phyloP scores from a whole-genome alignment of 1,139 yeast genomes.

The Pichia kudriavzevii region DNA sequence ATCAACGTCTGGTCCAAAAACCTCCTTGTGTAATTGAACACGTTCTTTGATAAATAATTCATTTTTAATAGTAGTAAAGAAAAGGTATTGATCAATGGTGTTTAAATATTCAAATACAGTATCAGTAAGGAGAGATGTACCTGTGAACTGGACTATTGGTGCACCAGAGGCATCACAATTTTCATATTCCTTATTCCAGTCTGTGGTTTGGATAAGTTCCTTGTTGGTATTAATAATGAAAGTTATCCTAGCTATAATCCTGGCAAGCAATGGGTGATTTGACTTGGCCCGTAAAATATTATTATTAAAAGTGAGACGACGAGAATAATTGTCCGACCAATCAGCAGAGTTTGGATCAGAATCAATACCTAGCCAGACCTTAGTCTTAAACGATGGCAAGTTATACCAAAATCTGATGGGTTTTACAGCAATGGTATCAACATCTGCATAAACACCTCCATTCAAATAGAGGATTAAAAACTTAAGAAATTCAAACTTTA shows the following conservation, averaged over 20 bases:
- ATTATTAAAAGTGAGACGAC: slow-evolving; percentile 68
- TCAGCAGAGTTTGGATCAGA: slow-evolving; percentile 62
- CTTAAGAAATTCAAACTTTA: slow-evolving; percentile 66
- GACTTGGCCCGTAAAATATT: slow-evolving; percentile 42
- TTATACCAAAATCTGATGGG: slow-evolving; percentile 40
- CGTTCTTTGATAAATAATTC: slow-evolving; percentile 30
- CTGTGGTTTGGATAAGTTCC: slow-evolving; percentile 26
- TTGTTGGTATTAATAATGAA: slow-evolving; percentile 23
- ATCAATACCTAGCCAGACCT: slow-evolving; percentile 53
- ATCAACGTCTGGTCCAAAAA: slow-evolving; percentile 21
- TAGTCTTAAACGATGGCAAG: slow-evolving; percentile 12
- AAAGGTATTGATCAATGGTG: slow-evolving; percentile 45
- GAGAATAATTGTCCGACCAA: slow-evolving; percentile 55
- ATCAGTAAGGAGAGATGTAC: slow-evolving; percentile 78
- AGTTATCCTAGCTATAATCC: slow-evolving; percentile 24
- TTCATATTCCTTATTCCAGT: slow-evolving; percentile 47
- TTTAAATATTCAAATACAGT: slow-evolving; percentile 58
- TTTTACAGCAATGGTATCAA: slow-evolving; percentile 54
- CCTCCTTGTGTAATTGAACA: slow-evolving; percentile 11
- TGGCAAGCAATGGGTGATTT: slow-evolving; percentile 27
- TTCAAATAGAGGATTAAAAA: slow-evolving; percentile 56
- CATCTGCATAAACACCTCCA: slow-evolving; percentile 73
- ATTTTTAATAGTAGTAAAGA: slow-evolving; percentile 58
- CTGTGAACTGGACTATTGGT: slow-evolving; percentile 60
- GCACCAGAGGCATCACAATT: slow-evolving; percentile 45